Conservation (phyloP, 306 rosid species). For the Prunus dulcis region DNA sequence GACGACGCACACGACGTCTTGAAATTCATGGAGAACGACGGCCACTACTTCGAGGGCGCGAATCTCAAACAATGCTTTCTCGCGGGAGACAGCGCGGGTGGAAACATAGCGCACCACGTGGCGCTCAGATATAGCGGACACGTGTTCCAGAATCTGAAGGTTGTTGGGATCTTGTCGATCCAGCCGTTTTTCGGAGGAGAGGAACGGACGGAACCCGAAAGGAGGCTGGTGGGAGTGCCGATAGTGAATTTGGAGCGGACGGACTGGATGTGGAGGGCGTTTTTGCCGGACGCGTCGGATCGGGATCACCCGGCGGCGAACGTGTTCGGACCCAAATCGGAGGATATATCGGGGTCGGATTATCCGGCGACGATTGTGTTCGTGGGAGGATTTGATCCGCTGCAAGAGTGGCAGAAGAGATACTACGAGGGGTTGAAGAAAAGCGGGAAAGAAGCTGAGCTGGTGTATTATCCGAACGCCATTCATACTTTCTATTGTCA, state of each 20-base stretch:
- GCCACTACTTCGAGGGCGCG: not conserved
- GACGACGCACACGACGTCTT: slow-evolving; percentile 36
- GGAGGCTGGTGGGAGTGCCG: not conserved
- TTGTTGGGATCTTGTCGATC: slow-evolving; percentile 21
- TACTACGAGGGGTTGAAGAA: slow-evolving; percentile 23
- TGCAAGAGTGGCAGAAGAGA: slow-evolving; percentile 27
- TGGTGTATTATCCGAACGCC: slow-evolving; percentile 21
- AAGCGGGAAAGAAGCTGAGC: slow-evolving; percentile 18
- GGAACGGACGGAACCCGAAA: slow-evolving; percentile 34
- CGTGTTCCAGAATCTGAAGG: not conserved
- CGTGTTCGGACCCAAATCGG: slow-evolving; percentile 22
- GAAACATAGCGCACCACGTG: slow-evolving; percentile 38
- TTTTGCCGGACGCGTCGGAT: slow-evolving; percentile 25
- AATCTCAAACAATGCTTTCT: slow-evolving; percentile 23
- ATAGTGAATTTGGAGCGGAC: not conserved
- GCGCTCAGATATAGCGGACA: slow-evolving; percentile 10
- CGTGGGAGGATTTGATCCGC: slow-evolving; percentile 26
- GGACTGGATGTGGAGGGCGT: slow-evolving; percentile 33
- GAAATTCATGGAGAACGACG: slow-evolving; percentile 15
- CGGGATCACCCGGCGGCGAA: slow-evolving; percentile 26
- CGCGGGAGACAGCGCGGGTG: slow-evolving; percentile 37
- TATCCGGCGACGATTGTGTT: slow-evolving; percentile 27
- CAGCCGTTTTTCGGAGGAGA: slow-evolving; percentile 40
- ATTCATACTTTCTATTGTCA: slow-evolving; percentile 18
- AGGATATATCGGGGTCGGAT: slow-evolving; percentile 11